Base-by-base conservation (phyloP, 306 rosid genomes). In the Cercis canadensis region DNA sequence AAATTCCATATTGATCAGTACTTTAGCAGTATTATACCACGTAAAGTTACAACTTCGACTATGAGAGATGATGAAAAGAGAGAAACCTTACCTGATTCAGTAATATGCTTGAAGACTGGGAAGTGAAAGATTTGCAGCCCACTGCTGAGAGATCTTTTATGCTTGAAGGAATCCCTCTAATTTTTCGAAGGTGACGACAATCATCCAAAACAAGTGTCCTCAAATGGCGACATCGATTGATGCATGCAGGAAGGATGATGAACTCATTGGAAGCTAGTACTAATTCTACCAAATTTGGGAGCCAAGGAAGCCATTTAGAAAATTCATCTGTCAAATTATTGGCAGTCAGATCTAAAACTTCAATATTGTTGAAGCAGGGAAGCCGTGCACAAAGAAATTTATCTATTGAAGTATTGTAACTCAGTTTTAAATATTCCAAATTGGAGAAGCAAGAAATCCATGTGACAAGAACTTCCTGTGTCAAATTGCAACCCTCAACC, bases 211-310 rank as follows among this genome's bases (percentile, higher is more conserved):
- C 51, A 49, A 60, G 76, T 36, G 39, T 9, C 61, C 29, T 59
- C 36, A 60, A 34, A 49, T n/a, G 24, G 43, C 6, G 18, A 50
- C 62, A 72, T 49, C 47, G 31, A 19, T 65, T 19, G 5, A 60
- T 72, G 69, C 41, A 37, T 36, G 52, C 76, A 10, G 69, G 76
- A 60, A 71, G 69, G 54, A 72, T 39, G 59, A 40, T 71, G 69
- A 71, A 59, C 7, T 18, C 4, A 39, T 24, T 34, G 9, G 33
- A 18, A 36, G 8, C 19, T 49, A 71, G 60, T 31, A 0, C 31
- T 24, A 71, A 47, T 32, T 18, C 45, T 39, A 47, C 31, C 29
- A 71, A 2, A 14, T 49, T 47, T 12, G 60, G 18, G 50, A 59
- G 34, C 59, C 60, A 49, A 6, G 31, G 57, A 0, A 71, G 8